These are phyloP conservation scores for Pyrenochaeta sp. DNA, from an alignment of 2,329 filamentous ascomycete genomes.

Conservation along the genomic window DNA sequence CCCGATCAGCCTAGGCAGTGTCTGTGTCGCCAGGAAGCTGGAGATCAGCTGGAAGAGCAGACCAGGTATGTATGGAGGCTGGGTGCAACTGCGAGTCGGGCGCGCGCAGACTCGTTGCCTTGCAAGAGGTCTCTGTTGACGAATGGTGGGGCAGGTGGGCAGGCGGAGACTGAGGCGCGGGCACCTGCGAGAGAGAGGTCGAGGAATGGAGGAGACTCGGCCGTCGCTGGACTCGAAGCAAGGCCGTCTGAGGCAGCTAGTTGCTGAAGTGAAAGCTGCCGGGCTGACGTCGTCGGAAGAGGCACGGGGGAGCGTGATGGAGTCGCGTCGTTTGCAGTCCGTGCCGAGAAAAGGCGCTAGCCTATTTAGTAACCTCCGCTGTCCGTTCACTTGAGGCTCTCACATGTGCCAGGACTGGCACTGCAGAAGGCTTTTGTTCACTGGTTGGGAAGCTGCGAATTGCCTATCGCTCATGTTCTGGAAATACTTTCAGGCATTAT, in stretches of 20 bases:
- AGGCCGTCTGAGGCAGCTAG: slow-evolving; percentile 26
- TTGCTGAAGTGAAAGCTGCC: slow-evolving; percentile 25
- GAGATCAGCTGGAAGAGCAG: slow-evolving; percentile 13
- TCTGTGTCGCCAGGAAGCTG: slow-evolving; percentile 31
- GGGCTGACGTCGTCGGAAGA: slow-evolving; percentile 26
- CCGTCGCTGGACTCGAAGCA: slow-evolving; percentile 13
- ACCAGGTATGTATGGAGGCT: slow-evolving; percentile 13
- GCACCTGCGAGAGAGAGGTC: slow-evolving; percentile 17
- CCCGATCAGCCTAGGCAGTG: slow-evolving; percentile 36
- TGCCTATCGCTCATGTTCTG: too few species aligned
- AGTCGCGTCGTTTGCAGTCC: slow-evolving; percentile 27
- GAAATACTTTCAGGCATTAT: too few species aligned
- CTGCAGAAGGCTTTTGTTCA: too few species aligned
- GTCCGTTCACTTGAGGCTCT: too few species aligned
- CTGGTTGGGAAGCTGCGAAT: too few species aligned
- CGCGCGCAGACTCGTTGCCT: slow-evolving; percentile 36
- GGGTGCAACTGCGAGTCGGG: slow-evolving; percentile 18
- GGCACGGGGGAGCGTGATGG: slow-evolving; percentile 29
- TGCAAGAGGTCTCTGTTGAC: slow-evolving; percentile 37
- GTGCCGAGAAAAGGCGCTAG: slow-evolving; percentile 27
- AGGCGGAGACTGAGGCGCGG: slow-evolving; percentile 31
- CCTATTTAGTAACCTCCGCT: too few species aligned
- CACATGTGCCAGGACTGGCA: too few species aligned
- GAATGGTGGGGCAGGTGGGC: slow-evolving; percentile 44
- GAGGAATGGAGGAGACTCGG: slow-evolving; percentile 10